phyloP scores from a whole-genome alignment of 257 asterid genomes.

The Dorcoceras hygrometricum region DNA sequence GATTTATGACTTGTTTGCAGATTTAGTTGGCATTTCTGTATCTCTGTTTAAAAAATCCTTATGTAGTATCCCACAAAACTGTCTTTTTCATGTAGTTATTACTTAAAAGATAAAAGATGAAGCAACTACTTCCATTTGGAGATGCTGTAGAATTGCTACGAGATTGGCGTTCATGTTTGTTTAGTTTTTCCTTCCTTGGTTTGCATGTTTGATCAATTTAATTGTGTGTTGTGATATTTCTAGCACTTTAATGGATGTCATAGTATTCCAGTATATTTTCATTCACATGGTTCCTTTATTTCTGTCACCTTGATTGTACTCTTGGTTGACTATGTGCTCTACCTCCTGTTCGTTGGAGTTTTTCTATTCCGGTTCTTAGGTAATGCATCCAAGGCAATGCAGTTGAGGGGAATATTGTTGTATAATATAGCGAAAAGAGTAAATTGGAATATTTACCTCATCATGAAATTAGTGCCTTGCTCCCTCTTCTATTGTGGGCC shows the following conservation, averaged over 20 bases:
- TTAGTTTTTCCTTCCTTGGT: slow-evolving; percentile 1
- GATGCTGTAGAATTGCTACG: too few species aligned
- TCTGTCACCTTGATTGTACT: background rate
- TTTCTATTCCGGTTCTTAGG: background rate
- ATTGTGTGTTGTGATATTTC: background rate
- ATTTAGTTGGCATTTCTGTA: too few species aligned
- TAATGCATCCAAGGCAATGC: background rate
- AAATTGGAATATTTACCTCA: background rate
- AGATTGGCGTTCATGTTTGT: background rate
- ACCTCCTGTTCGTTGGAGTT: background rate
- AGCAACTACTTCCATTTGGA: background rate
- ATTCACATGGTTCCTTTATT: background rate
- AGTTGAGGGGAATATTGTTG: background rate
- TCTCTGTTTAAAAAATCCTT: background rate
- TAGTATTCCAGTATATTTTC: background rate
- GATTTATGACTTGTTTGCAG: background rate
- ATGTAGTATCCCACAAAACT: too few species aligned
- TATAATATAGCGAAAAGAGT: background rate
- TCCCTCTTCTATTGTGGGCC: background rate
- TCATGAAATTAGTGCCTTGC: background rate
- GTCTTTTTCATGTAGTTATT: too few species aligned
- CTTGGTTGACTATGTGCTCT: background rate
- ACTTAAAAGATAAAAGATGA: background rate
- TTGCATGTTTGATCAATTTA: background rate
- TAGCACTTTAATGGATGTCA: background rate